Evolutionary conservation across 805 yeast species (phyloP), one percentile per base, ranked within the genome.

Genomic region (Jamesozyma hellenica): DNA sequence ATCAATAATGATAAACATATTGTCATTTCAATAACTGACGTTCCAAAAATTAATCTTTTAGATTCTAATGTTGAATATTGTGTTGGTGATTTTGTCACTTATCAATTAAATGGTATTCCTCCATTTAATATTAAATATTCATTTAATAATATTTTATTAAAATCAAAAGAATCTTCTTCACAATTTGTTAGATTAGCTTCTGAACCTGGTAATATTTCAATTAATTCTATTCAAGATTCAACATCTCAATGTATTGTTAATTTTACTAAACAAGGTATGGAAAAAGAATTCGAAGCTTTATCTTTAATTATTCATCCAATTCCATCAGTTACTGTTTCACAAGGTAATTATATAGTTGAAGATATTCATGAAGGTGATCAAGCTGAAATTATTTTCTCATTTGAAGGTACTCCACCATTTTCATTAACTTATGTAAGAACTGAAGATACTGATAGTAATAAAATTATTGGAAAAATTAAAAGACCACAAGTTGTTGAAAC

Each of bases 321-420:
- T 28, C 84, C 84, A 21, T 79, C 95, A 0, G 96, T 90, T 13
- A 87, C 81, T 43, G 78, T 90, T 13, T 74, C 80, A 18, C 83
- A 80, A 51, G 95, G 95, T n/a, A 79, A 76, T 41, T 65, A 74
- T 14, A 64, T 79, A 8, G 74, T 79, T 41, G 88, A 79, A 53
- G 90, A 85, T 58, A 83, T 92, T 32, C 94, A 87, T 52, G 94
- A 86, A 56, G 98, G 97, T 35, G 98, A 92, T 48, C 84, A 82
- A 53, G 88, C 94, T 1, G 95, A 87, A 55, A 77, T 92, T 35
- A 72, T 72, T 2, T 90, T 92, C 63, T 72, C 76, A 16, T 83
- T 92, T 52, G 72, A 74, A 27, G 98, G 98, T 13, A 74, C 78
- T 0, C 95, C 97, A 10, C 99, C 99, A 11, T 92, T 90, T 65